A percentile compares a stretch with the other conserved stretches of the same genome.
Conservation (phyloP, 2,329 filamentous ascomycete genomes). For the Pestalotiopsis sp. region DNA sequence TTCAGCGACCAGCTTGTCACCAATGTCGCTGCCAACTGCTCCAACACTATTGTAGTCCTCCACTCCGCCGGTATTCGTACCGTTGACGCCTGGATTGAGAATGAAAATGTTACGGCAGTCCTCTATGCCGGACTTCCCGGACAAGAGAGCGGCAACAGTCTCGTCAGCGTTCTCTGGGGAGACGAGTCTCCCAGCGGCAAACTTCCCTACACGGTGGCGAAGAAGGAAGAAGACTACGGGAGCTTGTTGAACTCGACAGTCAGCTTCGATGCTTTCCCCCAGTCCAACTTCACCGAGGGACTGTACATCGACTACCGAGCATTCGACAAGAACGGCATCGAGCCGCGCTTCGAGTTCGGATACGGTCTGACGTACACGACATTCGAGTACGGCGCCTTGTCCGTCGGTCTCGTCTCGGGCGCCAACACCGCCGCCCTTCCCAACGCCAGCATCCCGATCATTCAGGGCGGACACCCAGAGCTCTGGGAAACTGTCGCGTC, state of each 20-base stretch:
- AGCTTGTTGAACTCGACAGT: conserved; percentile 63
- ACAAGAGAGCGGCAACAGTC: conserved; percentile 78
- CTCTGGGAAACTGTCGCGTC: conserved; percentile 50
- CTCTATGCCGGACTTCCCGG: conserved; percentile 80
- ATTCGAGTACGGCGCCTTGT: conserved; percentile 59
- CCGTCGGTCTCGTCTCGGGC: neutral
- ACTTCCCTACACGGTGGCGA: conserved; percentile 33
- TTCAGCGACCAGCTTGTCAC: conserved; percentile 20
- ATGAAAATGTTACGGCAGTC: conserved; percentile 75
- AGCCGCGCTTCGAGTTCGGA: conserved; percentile 81
- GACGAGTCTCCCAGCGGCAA: conserved; percentile 27
- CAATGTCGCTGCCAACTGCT: conserved; percentile 19
- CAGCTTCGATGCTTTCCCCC: conserved; percentile 51
- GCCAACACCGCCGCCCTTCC: neutral
- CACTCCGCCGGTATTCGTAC: conserved; percentile 58
- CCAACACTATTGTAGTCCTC: conserved; percentile 66
- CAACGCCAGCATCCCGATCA: conserved; percentile 34
- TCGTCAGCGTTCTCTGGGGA: conserved; percentile 70
- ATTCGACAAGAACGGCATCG: conserved; percentile 75
- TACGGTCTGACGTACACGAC: conserved; percentile 79
- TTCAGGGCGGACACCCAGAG: conserved; percentile 47
- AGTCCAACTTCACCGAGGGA: conserved; percentile 80
- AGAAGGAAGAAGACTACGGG: conserved; percentile 46
- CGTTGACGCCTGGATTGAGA: conserved; percentile 82
- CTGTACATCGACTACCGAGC: conserved; percentile 89